Evolutionary conservation across 2,329 filamentous ascomycete species (phyloP), one percentile per base, ranked within the genome.

Genomic region (Monosporascus sp.): DNA sequence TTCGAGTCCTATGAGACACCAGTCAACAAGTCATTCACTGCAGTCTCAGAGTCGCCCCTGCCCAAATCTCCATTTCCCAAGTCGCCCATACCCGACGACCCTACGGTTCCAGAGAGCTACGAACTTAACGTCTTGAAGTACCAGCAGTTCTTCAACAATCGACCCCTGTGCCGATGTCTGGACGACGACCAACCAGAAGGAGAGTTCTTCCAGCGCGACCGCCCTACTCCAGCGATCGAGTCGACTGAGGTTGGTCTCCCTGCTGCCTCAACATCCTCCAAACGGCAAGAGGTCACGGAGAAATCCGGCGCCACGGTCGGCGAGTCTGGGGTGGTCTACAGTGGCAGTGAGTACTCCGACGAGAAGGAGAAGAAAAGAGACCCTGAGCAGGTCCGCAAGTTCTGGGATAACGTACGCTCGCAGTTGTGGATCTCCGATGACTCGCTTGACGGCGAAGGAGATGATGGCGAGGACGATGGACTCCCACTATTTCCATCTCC

Each of bases 111-210:
- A 28, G 26, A 41, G 20, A 37, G 20, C 2, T 38, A 41, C 14
- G 17, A 24, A 31, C 17, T 28, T 15, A 18, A 26, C 14, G 18
- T 50, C 15, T 43, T 31, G 37, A 43, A 43, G 11, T 41, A 41
- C 15, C 14, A 18, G 8, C 17, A 41, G 26, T 50, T 50, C 37
- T 50, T 41, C 48, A 50, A 41, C 17, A 31, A 50, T 31, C 20
- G 48, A 7, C 37, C 37, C 11, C 37, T 50, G 7, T 11, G 15
- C 37, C 37, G 37, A 50, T 50, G 48, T n/a, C 20, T 50, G 37
- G 48, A 50, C 18, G 48, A 50, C 1, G 37, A 50, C 22, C 48
- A 50, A 37, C 48, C 48, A n/a, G 48, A 50, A 18, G 48, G 48
- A 24, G 48, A 35, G 40, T 41, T 50, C 37, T 50, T 50, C 22